Evolutionary conservation across 2,329 filamentous ascomycete genomes (phyloP), one percentile per base, ranked within the genome.

Genomic region (Penicillium sp.): DNA sequence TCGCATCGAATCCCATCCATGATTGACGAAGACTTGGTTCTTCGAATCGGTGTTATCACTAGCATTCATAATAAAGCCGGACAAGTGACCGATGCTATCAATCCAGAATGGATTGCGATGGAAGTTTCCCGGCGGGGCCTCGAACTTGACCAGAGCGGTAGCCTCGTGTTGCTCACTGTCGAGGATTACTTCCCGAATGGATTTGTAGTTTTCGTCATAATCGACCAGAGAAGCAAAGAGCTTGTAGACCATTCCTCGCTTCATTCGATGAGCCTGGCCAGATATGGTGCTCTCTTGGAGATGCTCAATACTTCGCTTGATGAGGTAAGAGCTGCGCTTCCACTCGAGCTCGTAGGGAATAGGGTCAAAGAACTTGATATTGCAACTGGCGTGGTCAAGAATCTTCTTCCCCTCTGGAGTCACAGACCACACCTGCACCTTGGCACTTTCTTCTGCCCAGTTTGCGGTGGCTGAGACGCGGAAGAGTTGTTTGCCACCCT

Each of bases 231-330:
- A 77, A 66, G 81, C 81, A 75, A 84, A 84, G 49, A 88, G 81
- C 75, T 91, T 92, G 81, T 94, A 94, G 14, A 88, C 87, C 76
- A 91, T 84, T 33, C 88, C 88, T 26, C 88, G 85, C 47, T 88
- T 83, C 59, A 91, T 83, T 74, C 89, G 88, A 69, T 88, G 88
- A 28, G 88, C 87, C 53, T 83, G 81, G 37, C 88, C 88, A 33
- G 78, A 80, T 64, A 83, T 76, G 53, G 88, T 86, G 56, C 84
- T 87, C 59, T 83, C 75, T 62, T 80, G 76, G 3, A 88, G 79
- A 26, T 78, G 73, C 19, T 85, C 78, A 52, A 88, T 80, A 53
- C 85, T 83, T 22, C 79, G 80, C 65, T 85, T 83, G 68, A 93
- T 84, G 35, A 91, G 78, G 68, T 91, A 90, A 62, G 82, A 80